Evolutionary conservation across 2,329 filamentous ascomycete genomes (phyloP).

Genomic region (Trichophyton verrucosum): DNA sequence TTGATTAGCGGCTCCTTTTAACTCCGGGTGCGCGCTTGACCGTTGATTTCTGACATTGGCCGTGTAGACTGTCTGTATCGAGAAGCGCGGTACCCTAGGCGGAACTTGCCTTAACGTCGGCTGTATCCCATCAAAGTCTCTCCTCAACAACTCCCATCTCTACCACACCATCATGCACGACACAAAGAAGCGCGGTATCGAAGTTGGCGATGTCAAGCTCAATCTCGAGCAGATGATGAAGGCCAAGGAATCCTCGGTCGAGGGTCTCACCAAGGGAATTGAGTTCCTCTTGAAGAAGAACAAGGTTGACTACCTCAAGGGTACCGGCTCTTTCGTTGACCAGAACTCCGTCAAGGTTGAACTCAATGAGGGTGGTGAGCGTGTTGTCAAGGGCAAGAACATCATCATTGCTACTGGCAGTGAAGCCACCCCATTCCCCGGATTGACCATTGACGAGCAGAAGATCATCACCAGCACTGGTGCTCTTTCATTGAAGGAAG

Average conservation of each 20-base stretch:
- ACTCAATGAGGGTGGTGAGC: conserved; percentile 83
- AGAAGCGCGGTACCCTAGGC: conserved; percentile 90
- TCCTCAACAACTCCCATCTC: conserved; percentile 98
- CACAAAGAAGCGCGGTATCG: conserved; percentile 92
- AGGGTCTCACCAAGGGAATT: conserved; percentile 85
- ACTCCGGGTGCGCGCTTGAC: not conserved
- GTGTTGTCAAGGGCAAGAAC: conserved; percentile 80
- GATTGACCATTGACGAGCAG: conserved; percentile 93
- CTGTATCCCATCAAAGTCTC: conserved; percentile 98
- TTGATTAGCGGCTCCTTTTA: not conserved
- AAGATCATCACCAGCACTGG: conserved; percentile 93
- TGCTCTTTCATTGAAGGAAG: conserved; percentile 74
- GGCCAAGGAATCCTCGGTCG: conserved; percentile 87
- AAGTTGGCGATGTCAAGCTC: conserved; percentile 92
- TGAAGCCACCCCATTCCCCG: conserved; percentile 92
- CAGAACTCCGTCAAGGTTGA: conserved; percentile 87
- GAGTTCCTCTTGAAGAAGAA: conserved; percentile 99
- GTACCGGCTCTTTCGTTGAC: conserved; percentile 71
- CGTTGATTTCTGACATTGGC: not conserved
- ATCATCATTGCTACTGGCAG: conserved; percentile 95
- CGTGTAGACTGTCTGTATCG: conserved; percentile 82
- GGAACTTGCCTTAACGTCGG: conserved; percentile 98
- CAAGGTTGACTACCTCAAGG: conserved; percentile 95
- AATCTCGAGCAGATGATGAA: conserved; percentile 96
- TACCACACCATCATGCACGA: conserved; percentile 97